phyloP scores from a whole-genome alignment of 1,284 basidiomycete genomes.

The Vanrija pseudolonga region DNA sequence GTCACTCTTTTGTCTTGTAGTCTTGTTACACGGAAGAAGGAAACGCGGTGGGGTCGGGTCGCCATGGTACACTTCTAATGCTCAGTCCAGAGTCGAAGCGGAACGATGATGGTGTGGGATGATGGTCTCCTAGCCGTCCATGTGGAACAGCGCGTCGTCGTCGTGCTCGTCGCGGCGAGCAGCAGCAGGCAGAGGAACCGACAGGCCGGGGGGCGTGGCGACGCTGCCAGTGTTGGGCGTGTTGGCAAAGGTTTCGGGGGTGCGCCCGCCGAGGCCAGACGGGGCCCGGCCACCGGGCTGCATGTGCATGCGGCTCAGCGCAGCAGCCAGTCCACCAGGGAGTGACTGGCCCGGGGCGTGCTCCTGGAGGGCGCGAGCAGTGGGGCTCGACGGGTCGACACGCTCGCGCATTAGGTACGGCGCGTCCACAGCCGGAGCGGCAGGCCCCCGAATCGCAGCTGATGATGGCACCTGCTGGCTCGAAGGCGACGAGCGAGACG shows the following conservation, averaged over 20 bases:
- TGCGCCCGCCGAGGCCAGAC: slow-evolving; percentile 5
- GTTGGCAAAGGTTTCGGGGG: background rate
- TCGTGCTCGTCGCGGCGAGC: slow-evolving; percentile 12
- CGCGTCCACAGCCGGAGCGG: slow-evolving; percentile 20
- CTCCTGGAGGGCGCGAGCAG: slow-evolving; percentile 37
- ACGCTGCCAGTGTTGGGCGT: background rate
- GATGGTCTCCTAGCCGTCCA: slow-evolving; percentile 12
- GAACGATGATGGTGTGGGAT: too few relatives aligned
- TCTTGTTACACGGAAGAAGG: too few relatives aligned
- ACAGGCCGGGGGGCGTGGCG: slow-evolving; percentile 1
- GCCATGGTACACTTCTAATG: too few relatives aligned
- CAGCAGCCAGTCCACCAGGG: slow-evolving; percentile 46
- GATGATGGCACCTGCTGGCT: background rate
- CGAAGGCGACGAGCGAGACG: slow-evolving; percentile 9
- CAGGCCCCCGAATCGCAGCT: background rate
- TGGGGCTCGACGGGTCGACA: slow-evolving; percentile 35
- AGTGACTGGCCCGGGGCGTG: slow-evolving; percentile 48
- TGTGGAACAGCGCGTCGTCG: slow-evolving; percentile 22
- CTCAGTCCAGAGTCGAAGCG: too few relatives aligned
- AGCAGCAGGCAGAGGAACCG: background rate
- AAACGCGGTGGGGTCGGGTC: too few relatives aligned
- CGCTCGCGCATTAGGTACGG: slow-evolving; percentile 29
- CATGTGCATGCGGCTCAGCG: slow-evolving; percentile 46
- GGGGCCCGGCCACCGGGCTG: slow-evolving; percentile 17
- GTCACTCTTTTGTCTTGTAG: too few relatives aligned